These are phyloP conservation scores for Erysimum cheiranthoides DNA, from an alignment of 345 rosid genomes.

Conservation along the genomic window DNA sequence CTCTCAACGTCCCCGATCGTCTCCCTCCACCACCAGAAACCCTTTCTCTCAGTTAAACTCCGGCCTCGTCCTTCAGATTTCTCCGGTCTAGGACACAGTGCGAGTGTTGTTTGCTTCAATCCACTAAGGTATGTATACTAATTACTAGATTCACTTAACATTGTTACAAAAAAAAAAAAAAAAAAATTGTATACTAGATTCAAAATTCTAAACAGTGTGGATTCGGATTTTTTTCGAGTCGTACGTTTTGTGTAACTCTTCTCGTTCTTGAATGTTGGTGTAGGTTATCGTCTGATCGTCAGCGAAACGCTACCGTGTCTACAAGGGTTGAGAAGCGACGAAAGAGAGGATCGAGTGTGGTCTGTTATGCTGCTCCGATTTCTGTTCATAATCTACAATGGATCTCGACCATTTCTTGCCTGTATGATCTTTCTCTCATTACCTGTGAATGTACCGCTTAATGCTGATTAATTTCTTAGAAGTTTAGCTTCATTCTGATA, in stretches of 20 bases:
- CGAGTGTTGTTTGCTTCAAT: conserved; percentile 53
- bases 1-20: conserved; percentile 47
- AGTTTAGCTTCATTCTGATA: neutral
- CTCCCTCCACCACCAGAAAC: conserved; percentile 32
- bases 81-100: conserved; percentile 23
- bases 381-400: conserved; percentile 63
- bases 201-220: neutral
- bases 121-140: conserved; percentile 60
- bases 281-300: conserved; percentile 49
- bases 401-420: conserved; percentile 69
- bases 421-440: conserved; percentile 48
- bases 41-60: conserved; percentile 33
- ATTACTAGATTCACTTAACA: no score
- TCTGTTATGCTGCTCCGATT: conserved; percentile 56
- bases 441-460: neutral
- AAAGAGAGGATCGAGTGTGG: conserved; percentile 58
- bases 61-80: conserved; percentile 26
- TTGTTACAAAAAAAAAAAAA: no score
- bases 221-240: neutral
- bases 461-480: neutral
- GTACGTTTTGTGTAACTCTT: neutral
- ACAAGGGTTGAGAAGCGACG: conserved; percentile 41
- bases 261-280: conserved; percentile 1
- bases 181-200: no score
- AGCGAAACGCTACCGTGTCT: conserved; percentile 29